Evolutionary conservation across 805 yeast genomes (phyloP), one percentile per base, ranked within the genome.

Genomic region (Spathaspora girioi): DNA sequence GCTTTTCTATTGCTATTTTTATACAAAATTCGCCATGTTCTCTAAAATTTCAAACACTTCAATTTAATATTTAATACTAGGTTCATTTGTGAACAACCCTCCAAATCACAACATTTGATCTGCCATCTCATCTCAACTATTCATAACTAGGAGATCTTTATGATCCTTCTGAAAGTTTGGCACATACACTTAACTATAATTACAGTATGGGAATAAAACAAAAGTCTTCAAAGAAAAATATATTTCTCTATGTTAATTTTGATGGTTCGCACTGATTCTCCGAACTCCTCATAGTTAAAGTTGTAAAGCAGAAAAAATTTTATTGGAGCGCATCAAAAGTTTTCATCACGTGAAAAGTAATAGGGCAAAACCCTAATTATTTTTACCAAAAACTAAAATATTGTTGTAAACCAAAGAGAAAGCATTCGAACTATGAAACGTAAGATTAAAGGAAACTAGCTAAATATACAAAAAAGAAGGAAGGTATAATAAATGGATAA

Each of bases 151-250:
- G 35, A 11, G 9, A n/a, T 31, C 5, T 31, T 31, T 10, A 14
- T 4, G 35, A 5, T 31, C 35, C 19, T 11, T 31, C 8, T 31
- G n/a, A 31, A 31, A 5, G 35, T 31, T 14, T 50, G 15, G 40
- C 48, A 55, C 58, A 55, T 55, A 55, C 58, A 45, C 52, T 50
- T 46, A 46, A 49, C 49, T 38, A 49, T 49, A 50, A 43, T 32
- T 55, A 50, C 35, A 45, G 45, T 47, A 50, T 31, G 44, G 50
- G 48, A 47, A 46, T 32, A 41, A 29, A 47, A 27, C 41, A 45
- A 44, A 32, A 15, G 27, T 44, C 12, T 20, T 18, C 27, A 20
- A 19, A 44, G 19, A 44, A 44, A 31, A 31, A 31, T 15, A 29
- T 29, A 29, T 15, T n/a, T 44, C 23, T 18, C 46, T 44, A 44